Evolutionary conservation across 2,329 filamentous ascomycete species (phyloP).

Genomic region (Aspergillus fischeri): DNA sequence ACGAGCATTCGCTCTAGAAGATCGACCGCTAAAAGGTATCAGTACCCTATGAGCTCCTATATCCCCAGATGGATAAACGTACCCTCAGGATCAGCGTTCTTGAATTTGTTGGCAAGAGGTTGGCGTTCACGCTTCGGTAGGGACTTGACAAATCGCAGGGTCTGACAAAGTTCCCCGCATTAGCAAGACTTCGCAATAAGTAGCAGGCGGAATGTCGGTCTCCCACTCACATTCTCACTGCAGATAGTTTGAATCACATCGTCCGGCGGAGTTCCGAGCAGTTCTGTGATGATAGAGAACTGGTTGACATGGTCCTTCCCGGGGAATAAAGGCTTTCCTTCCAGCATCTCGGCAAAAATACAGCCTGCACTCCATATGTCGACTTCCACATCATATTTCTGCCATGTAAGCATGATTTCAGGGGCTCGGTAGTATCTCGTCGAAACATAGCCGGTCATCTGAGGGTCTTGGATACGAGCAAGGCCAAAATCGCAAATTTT

Average conservation of each 20-base stretch:
- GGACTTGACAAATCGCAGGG: constrained; percentile 93
- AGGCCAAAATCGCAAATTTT: constrained; percentile 99
- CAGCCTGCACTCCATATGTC: constrained; percentile 99
- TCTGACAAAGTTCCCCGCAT: constrained; percentile 52
- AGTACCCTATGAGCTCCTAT: constrained; percentile 3
- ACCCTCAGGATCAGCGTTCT: constrained; percentile 86
- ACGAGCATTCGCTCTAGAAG: constrained; percentile 95
- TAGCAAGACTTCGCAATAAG: constrained; percentile 18
- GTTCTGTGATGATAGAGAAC: constrained; percentile 98
- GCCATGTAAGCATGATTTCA: constrained; percentile 99
- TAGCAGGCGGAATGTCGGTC: background rate
- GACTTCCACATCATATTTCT: constrained; percentile 98
- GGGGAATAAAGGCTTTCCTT: constrained; percentile 96
- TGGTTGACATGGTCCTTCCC: constrained; percentile 99
- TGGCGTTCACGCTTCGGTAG: constrained; percentile 91
- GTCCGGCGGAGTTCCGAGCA: constrained; percentile 91
- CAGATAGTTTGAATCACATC: constrained; percentile 99
- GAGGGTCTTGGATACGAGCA: constrained; percentile 94
- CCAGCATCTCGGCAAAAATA: constrained; percentile 99
- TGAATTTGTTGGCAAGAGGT: constrained; percentile 83
- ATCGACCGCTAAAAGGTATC: constrained; percentile 65
- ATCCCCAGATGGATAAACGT: constrained; percentile 29
- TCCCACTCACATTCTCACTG: constrained; percentile 78
- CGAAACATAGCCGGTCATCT: constrained; percentile 99
- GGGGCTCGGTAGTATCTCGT: constrained; percentile 98